These are phyloP conservation scores for Macadamia integrifolia DNA, from an alignment of 164 flowering plant genomes.

Conservation along the genomic window DNA sequence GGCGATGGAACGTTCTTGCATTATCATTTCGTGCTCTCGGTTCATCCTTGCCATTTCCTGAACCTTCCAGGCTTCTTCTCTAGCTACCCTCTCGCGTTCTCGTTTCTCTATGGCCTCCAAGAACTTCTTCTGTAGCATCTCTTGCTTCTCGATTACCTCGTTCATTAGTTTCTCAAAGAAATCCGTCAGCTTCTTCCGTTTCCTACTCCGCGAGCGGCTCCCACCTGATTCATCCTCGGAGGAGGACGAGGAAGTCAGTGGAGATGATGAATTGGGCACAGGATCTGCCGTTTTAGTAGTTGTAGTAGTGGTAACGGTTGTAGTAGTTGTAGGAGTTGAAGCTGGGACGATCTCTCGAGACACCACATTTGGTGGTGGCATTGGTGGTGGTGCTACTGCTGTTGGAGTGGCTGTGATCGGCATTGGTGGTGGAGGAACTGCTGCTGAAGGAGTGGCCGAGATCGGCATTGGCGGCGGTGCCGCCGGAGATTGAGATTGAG, in stretches of 20 bases:
- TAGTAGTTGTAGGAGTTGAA: too few species aligned
- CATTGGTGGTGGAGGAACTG: background rate
- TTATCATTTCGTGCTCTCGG: slow-evolving; percentile 42
- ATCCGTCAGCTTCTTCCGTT: slow-evolving; percentile 14
- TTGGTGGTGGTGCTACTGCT: background rate
- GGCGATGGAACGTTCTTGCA: slow-evolving; percentile 49
- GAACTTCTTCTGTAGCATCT: slow-evolving; percentile 44
- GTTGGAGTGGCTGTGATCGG: background rate
- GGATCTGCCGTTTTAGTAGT: background rate
- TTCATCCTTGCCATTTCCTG: slow-evolving; percentile 48
- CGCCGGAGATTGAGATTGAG: slow-evolving; percentile 5
- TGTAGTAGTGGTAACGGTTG: background rate
- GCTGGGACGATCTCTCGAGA: background rate
- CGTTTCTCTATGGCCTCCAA: slow-evolving; percentile 47
- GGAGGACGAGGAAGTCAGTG: slow-evolving; percentile 25
- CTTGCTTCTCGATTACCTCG: slow-evolving; percentile 52
- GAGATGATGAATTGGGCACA: slow-evolving; percentile 6
- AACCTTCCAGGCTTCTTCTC: slow-evolving; percentile 63
- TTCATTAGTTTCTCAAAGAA: slow-evolving; percentile 43
- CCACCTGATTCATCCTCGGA: slow-evolving; percentile 36
- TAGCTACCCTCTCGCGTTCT: slow-evolving; percentile 41
- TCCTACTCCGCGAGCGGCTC: slow-evolving; percentile 33
- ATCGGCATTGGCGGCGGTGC: background rate
- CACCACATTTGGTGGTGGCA: background rate
- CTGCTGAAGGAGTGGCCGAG: background rate